Evolutionary conservation across 345 rosid genomes (phyloP), one percentile per base, ranked within the genome.

Genomic region (Brassica nigra): DNA sequence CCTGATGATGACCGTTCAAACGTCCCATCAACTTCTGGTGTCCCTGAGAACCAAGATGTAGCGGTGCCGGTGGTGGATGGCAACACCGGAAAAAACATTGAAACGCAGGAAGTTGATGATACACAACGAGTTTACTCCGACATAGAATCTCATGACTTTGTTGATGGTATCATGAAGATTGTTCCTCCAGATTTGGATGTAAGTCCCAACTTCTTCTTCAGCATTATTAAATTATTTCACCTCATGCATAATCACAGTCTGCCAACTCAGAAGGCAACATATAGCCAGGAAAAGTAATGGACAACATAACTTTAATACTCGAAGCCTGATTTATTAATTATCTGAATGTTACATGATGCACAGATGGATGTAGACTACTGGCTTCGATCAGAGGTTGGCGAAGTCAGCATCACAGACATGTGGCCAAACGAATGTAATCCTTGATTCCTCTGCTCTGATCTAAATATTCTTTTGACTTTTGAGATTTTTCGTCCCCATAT

Each of bases 391-490:
- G 99, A 95, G 73, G 88, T 92, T 11, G 94, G 84, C 15, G 95
- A 84, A 36, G 88, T 93, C 78, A 93, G 98, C 89, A 88, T 91
- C 74, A 93, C 97, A 16, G 95, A 93, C 85, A 84, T 90, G 80
- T 95, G 99, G 98, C 86, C 76, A 39, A 78, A 87, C 62, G 98
- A 91, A 78, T 64, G 99, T 93, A 95, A 95, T 93, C 92, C 94
- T 91, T 75, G 4, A 42, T 10, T 54, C 8, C 20, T 66, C 67
- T 79, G 68, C 44, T 30, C 33, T 61, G 11, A 20, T 54, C 29
- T 63, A 44, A 15, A 23, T 27, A n/a, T 11, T 66, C 39, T 55
- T 37, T 20, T 68, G 44, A 47, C 28, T 49, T 49, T n/a, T 49
- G 28, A 59, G 29, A 62, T 74, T 61, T 2, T 31, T 44, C 42